phyloP scores from a whole-genome alignment of 352 stramenopile species.

The Globisporangium mamillatum region DNA sequence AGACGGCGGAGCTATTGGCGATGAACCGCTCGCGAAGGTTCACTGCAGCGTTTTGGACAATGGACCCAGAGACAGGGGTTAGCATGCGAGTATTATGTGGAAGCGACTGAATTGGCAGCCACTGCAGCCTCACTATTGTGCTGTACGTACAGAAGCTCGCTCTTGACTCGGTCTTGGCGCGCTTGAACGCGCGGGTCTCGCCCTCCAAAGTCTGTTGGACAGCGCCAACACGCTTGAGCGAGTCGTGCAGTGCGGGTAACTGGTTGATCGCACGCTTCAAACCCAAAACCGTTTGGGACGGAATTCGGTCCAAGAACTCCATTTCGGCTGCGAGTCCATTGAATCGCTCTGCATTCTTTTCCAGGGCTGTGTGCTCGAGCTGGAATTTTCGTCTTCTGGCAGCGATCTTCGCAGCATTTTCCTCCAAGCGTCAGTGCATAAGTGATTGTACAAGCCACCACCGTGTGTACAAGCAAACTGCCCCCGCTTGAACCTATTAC shows the following conservation, averaged over 20 bases:
- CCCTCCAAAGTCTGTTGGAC: constrained; percentile 46
- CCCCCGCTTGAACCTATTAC: not conserved
- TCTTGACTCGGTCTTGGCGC: constrained; percentile 49
- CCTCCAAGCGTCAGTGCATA: too few species aligned
- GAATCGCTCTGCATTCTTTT: constrained; percentile 35
- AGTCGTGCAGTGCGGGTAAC: constrained; percentile 35
- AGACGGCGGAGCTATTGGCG: constrained; percentile 40
- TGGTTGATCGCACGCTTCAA: constrained; percentile 48
- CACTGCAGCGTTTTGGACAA: constrained; percentile 10
- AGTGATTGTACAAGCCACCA: not conserved
- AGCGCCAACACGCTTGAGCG: constrained; percentile 44
- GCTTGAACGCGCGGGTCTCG: constrained; percentile 47
- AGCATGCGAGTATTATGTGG: not conserved
- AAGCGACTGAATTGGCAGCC: not conserved
- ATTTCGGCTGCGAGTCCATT: constrained; percentile 31
- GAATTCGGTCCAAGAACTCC: constrained; percentile 47
- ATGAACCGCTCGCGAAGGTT: constrained; percentile 56
- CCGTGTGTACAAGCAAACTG: not conserved
- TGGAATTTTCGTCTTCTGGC: not conserved
- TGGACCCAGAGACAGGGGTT: not conserved
- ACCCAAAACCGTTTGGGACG: constrained; percentile 34
- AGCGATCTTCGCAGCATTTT: not conserved
- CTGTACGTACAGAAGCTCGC: not conserved
- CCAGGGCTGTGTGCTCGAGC: constrained; percentile 35
- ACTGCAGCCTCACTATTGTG: constrained; percentile 25